A percentile compares a stretch with the other conserved stretches of the same genome.
These are phyloP conservation scores for Macadamia integrifolia DNA, from an alignment of 164 flowering plant species.

Conservation along the genomic window DNA sequence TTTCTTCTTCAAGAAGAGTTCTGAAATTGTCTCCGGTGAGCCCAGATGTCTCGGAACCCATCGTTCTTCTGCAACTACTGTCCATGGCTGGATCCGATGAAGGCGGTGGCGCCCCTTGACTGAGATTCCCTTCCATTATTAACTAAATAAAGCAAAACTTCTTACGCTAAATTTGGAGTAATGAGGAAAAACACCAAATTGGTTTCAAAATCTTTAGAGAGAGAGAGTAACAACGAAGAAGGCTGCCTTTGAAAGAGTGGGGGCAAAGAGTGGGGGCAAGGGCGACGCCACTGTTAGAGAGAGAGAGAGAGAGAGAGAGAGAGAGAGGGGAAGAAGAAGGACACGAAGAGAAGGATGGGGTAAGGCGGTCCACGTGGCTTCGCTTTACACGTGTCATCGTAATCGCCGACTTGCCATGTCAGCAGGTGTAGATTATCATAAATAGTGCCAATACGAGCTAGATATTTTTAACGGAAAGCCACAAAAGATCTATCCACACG, in stretches of 20 bases:
- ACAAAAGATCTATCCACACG: not conserved
- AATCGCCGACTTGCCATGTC: conserved; percentile 21
- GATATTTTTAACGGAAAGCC: conserved; percentile 16
- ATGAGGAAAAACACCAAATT: too few relatives aligned
- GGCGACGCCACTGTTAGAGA: not conserved
- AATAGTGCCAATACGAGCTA: conserved; percentile 6
- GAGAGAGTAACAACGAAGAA: not conserved
- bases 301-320: not conserved
- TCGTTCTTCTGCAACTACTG: not conserved
- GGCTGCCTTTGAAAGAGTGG: not conserved
- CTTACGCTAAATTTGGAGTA: not conserved
- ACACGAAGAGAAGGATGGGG: not conserved
- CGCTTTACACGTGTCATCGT: conserved; percentile 35
- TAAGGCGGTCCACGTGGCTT: not conserved
- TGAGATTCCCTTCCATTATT: not conserved
- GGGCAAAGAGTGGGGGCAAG: not conserved
- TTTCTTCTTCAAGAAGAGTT: conserved; percentile 3
- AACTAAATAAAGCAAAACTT: not conserved
- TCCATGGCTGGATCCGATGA: conserved; percentile 1
- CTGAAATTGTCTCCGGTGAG: conserved; percentile 7
- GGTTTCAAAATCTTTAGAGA: not conserved
- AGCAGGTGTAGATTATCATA: not conserved
- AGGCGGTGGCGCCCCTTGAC: not conserved
- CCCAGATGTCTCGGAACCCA: conserved; percentile 7
- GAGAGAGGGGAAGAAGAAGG: not conserved